These are phyloP conservation scores for Rhynchospora tenuis DNA, from an alignment of 176 grass and related monocot species.

Conservation along the genomic window DNA sequence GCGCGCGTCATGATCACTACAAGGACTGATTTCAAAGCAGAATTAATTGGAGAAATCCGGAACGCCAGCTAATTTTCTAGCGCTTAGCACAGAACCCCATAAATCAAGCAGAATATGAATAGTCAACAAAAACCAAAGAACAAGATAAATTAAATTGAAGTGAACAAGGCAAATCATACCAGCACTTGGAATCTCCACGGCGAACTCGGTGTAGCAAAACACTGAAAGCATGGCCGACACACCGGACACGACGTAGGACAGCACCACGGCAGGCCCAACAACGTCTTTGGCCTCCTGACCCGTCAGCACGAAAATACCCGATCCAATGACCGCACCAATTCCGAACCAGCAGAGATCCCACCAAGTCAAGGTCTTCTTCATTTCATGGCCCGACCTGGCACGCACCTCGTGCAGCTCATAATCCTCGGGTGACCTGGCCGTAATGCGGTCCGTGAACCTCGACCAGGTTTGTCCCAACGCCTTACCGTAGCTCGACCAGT, in stretches of 20 bases:
- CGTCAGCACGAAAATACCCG: constrained; percentile 81
- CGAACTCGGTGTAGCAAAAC: constrained; percentile 97
- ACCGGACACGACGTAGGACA: constrained; percentile 81
- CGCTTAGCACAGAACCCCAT: not conserved
- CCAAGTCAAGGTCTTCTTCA: constrained; percentile 59
- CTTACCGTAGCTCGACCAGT: constrained; percentile 52
- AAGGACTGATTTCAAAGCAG: not conserved
- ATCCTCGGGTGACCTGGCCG: constrained; percentile 39
- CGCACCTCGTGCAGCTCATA: constrained; percentile 59
- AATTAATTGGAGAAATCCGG: not conserved
- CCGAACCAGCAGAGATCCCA: constrained; percentile 85
- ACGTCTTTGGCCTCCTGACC: constrained; percentile 50
- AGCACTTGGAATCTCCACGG: constrained; percentile 86
- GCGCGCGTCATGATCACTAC: not conserved
- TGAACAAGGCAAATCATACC: constrained; percentile 33
- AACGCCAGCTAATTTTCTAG: not conserved
- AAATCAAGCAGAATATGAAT: not conserved
- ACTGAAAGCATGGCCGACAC: constrained; percentile 94
- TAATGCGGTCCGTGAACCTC: constrained; percentile 41
- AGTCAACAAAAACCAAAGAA: no score
- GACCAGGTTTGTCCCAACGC: constrained; percentile 51
- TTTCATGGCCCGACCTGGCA: constrained; percentile 53
- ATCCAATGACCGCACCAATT: constrained; percentile 65
- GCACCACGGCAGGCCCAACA: constrained; percentile 73
- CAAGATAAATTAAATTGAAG: not conserved